Evolutionary conservation across 2,329 filamentous ascomycete genomes (phyloP), one percentile per base, ranked within the genome.

Genomic region (Triangularia verruculosa): DNA sequence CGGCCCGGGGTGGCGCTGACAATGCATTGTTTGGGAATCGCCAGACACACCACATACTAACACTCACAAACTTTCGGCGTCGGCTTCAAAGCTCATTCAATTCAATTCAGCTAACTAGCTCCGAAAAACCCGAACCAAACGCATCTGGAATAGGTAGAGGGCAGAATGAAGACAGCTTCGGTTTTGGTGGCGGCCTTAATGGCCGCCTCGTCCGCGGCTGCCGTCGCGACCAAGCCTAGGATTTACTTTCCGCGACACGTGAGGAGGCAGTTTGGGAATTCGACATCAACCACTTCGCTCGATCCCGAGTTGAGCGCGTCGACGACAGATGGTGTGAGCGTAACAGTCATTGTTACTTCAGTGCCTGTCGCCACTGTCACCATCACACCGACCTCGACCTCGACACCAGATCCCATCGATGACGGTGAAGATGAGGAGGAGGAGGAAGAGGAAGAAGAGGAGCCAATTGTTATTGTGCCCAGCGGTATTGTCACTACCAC

Each of bases 231-330:
- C 74, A 80, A 77, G 66, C 83, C 83, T 17, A 80, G 78, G 71
- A 83, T 85, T 70, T 87, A 86, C 72, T 86, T 83, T 66, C 85
- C 85, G 12, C 78, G 81, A 62, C 78, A 85, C 52, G 77, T 87
- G 70, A 86, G 82, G 75, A 79, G 83, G 61, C 77, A 82, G 64
- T 77, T 80, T 60, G 69, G 70, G 65, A 83, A 83, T 70, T 73
- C 72, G 13, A 71, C 73, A 65, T 77, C 77, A 47, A 72, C 72
- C 59, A 53, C 17, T 8, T 61, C 69, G 27, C 69, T 63, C 11
- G 47, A 22, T 22, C 5, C 59, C 2, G 52, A 25, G 24, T 56
- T 62, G 54, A 62, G 17, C 51, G 51, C 61, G 43, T 52, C 51
- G 9, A 54, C 64, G 22, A 54, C 51, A 11, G 39, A 54, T 13